Conservation (phyloP, 2,329 filamentous ascomycete genomes). For the Arthroderma sp. region DNA sequence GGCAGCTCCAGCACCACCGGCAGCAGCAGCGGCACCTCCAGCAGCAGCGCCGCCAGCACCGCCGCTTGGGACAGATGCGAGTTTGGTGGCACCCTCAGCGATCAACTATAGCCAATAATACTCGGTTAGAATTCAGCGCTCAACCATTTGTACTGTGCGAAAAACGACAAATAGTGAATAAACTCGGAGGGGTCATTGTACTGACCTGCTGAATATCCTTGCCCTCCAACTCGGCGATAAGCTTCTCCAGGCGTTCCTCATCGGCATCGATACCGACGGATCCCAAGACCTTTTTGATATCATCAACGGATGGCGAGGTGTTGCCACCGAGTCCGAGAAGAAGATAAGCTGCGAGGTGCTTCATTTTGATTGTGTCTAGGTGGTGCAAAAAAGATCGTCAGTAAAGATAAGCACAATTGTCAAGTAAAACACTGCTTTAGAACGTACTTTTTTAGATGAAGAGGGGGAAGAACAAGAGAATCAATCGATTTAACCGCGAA, state of each 20-base stretch:
- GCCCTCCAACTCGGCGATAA: slow-evolving; percentile 62
- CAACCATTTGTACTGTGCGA: too few species aligned
- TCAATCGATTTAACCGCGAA: slow-evolving; percentile 99
- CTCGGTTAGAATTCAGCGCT: too few species aligned
- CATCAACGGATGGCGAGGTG: slow-evolving; percentile 66
- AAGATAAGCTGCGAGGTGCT: slow-evolving; percentile 99
- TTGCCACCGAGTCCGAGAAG: slow-evolving; percentile 92
- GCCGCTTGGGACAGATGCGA: slow-evolving; percentile 92
- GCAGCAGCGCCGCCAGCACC: slow-evolving; percentile 58
- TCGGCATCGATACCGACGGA: slow-evolving; percentile 95
- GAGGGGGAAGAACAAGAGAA: slow-evolving; percentile 37
- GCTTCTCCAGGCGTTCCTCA: slow-evolving; percentile 67
- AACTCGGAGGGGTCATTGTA: slow-evolving; percentile 6
- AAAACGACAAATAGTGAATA: neutral
- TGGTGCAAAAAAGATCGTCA: slow-evolving; percentile 6
- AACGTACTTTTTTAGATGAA: slow-evolving; percentile 1
- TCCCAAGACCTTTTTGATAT: slow-evolving; percentile 79
- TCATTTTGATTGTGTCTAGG: slow-evolving; percentile 59
- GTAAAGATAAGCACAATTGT: neutral
- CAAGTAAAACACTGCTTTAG: neutral
- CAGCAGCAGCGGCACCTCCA: slow-evolving; percentile 50
- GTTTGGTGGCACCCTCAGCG: slow-evolving; percentile 75
- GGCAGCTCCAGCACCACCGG: slow-evolving; percentile 52
- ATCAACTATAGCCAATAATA: slow-evolving; percentile 54
- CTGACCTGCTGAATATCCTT: slow-evolving; percentile 77